phyloP scores from a whole-genome alignment of 1,139 yeast species.

The Lodderomyces elongisporus region DNA sequence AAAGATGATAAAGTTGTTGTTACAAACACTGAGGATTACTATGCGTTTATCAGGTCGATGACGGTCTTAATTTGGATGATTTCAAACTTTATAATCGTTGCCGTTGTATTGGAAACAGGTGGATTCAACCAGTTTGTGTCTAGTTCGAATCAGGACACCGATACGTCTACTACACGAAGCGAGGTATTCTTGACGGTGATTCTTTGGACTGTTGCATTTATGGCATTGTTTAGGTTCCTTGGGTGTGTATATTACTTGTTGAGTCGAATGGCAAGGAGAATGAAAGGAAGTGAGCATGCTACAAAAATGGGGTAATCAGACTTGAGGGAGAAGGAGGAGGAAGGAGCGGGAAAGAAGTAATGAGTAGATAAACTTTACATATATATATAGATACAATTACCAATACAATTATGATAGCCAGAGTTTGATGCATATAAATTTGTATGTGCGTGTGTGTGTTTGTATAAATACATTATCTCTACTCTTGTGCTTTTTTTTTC shows the following conservation, averaged over 20 bases:
- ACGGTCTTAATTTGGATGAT: conserved; percentile 77
- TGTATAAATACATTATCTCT: no score
- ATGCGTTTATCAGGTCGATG: conserved; percentile 75
- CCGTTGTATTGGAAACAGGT: conserved; percentile 68
- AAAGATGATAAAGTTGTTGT: conserved; percentile 30
- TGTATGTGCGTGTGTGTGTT: no score
- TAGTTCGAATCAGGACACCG: conserved; percentile 4
- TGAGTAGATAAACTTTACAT: no score
- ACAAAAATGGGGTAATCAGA: conserved; percentile 9
- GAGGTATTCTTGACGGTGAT: conserved; percentile 62
- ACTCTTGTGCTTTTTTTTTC: no score
- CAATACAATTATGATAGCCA: no score
- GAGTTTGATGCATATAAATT: no score
- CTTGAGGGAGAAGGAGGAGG: background rate
- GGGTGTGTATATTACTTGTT: conserved; percentile 63
- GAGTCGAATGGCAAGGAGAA: conserved; percentile 25
- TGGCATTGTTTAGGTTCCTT: conserved; percentile 68
- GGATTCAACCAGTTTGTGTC: conserved; percentile 42
- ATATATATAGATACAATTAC: no score
- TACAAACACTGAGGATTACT: conserved; percentile 57
- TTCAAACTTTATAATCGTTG: conserved; percentile 65
- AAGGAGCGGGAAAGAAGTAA: background rate
- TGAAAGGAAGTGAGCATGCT: conserved; percentile 20
- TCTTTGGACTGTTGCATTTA: conserved; percentile 75
- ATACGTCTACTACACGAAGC: conserved; percentile 22